Conservation (phyloP, 306 rosid species). For the Malus orientalis region DNA sequence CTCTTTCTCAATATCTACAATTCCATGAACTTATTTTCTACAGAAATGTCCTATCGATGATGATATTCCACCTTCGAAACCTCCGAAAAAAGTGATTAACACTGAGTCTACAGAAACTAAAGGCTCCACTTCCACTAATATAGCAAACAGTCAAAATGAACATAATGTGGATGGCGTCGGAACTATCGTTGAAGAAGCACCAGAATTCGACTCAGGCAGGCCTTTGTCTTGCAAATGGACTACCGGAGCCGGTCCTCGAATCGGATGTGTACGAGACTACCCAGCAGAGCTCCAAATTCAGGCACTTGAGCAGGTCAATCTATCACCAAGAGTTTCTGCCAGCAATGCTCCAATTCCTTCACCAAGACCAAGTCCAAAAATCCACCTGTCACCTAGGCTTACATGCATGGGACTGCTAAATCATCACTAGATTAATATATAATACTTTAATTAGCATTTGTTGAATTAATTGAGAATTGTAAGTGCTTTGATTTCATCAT, state of each 20-base stretch:
- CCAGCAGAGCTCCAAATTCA: constrained; percentile 52
- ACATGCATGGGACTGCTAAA: constrained; percentile 30
- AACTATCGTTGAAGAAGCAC: not conserved
- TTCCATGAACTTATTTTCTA: not conserved
- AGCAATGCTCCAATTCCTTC: constrained; percentile 51
- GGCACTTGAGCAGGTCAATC: constrained; percentile 67
- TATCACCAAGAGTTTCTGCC: constrained; percentile 43
- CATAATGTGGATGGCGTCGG: constrained; percentile 2
- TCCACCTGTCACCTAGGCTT: constrained; percentile 63
- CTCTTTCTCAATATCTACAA: not conserved
- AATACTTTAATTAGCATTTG: not conserved
- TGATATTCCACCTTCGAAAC: constrained; percentile 42
- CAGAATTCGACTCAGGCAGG: constrained; percentile 19
- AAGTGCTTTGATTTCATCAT: not conserved
- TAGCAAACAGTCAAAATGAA: constrained; percentile 2
- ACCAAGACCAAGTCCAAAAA: constrained; percentile 62
- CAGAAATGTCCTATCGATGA: constrained; percentile 68
- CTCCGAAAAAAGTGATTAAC: not conserved
- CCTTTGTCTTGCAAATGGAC: constrained; percentile 47
- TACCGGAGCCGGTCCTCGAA: constrained; percentile 51
- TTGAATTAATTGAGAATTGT: not conserved
- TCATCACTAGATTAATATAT: not conserved
- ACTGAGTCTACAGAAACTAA: not conserved
- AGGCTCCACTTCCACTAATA: constrained; percentile 11
- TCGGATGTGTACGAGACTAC: constrained; percentile 62